Evolutionary conservation across 306 rosid species (phyloP).

Genomic region (Trifolium dubium): DNA sequence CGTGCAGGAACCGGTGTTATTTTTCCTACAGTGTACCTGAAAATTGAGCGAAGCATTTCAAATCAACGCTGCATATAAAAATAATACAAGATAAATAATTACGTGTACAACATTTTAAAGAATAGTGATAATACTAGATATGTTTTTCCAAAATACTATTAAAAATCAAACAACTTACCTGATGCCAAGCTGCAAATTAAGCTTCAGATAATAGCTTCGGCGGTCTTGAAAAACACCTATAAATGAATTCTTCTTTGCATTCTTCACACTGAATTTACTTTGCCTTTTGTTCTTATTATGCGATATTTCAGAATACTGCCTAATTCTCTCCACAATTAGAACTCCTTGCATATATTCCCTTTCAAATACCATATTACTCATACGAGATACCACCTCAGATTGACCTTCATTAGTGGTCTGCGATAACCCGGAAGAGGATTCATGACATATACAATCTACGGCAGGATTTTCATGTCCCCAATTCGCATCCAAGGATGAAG

Average conservation of each 20-base stretch:
- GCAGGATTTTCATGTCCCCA: conserved; percentile 42
- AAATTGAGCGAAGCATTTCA: conserved; percentile 50
- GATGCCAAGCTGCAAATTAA: conserved; percentile 64
- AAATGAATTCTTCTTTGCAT: conserved; percentile 58
- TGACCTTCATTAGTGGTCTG: conserved; percentile 51
- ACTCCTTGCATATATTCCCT: conserved; percentile 98
- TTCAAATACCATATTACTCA: conserved; percentile 52
- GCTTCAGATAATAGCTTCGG: conserved; percentile 53
- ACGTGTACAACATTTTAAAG: background rate
- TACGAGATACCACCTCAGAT: conserved; percentile 46
- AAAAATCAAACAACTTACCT: conserved; percentile 37
- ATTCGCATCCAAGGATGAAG: conserved; percentile 50
- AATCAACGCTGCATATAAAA: conserved; percentile 10
- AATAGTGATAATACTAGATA: background rate
- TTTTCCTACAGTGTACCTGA: conserved; percentile 97
- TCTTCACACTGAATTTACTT: conserved; percentile 51
- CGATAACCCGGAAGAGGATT: conserved; percentile 42
- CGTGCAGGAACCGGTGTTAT: conserved; percentile 93
- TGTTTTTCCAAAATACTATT: background rate
- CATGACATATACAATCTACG: conserved; percentile 45
- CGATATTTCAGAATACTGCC: conserved; percentile 49
- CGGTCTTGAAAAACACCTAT: conserved; percentile 44
- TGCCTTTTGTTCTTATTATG: conserved; percentile 52
- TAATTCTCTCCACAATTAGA: conserved; percentile 67
- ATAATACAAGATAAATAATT: conserved; percentile 13